Percentiles rank a stretch among this genome's conserved stretches.
Conservation (phyloP, 108 stramenopile species). For the Cyclotella cryptica region DNA sequence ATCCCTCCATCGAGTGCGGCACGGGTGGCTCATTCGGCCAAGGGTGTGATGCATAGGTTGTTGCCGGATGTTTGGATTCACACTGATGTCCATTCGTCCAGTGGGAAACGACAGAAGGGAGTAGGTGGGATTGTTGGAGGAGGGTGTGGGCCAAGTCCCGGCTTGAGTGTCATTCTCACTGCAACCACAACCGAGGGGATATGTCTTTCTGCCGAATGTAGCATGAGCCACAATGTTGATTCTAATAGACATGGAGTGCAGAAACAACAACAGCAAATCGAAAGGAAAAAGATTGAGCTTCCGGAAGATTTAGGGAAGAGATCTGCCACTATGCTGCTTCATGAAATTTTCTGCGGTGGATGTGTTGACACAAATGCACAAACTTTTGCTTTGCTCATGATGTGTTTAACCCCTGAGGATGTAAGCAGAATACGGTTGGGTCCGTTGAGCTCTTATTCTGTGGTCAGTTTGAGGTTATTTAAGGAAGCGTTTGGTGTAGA, state of each 20-base stretch:
- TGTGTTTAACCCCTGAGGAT: conserved; percentile 98
- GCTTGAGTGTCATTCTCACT: conserved; percentile 81
- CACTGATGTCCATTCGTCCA: conserved; percentile 87
- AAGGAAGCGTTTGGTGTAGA: conserved; percentile 87
- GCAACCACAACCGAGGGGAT: conserved; percentile 92
- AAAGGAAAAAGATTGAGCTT: conserved; percentile 65
- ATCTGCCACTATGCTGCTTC: conserved; percentile 86
- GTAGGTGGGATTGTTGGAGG: conserved; percentile 24
- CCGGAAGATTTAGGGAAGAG: conserved; percentile 96
- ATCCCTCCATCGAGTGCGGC: conserved; percentile 94
- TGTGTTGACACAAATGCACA: conserved; percentile 93
- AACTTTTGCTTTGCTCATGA: conserved; percentile 90
- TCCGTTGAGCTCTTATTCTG: conserved; percentile 74
- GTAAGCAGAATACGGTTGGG: conserved; percentile 88
- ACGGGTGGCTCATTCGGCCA: conserved; percentile 93
- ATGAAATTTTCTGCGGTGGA: conserved; percentile 93
- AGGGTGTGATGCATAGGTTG: conserved; percentile 89
- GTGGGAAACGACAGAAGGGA: conserved; percentile 49
- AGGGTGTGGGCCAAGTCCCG: conserved; percentile 85
- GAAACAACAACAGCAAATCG: conserved; percentile 15
- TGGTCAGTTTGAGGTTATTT: conserved; percentile 84
- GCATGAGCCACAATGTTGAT: conserved; percentile 51
- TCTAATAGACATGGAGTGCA: not conserved
- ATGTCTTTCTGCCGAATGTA: conserved; percentile 85
- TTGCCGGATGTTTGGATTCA: conserved; percentile 97